Percentiles rank a stretch among this genome's conserved stretches.
These are phyloP conservation scores for Penicillium sp. DNA, from an alignment of 2,329 filamentous ascomycete genomes.

Conservation along the genomic window DNA sequence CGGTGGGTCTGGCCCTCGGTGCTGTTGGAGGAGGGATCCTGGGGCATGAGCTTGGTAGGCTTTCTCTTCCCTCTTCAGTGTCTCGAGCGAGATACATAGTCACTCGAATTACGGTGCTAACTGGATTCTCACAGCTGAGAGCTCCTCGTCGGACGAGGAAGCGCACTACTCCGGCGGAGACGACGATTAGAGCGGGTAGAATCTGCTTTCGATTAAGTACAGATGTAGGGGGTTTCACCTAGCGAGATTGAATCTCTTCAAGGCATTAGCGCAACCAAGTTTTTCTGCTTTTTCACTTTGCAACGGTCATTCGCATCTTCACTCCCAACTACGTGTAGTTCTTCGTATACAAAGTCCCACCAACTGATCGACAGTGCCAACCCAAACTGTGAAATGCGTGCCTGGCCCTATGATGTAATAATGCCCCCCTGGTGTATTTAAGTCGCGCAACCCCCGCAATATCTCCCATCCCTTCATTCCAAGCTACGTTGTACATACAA, in stretches of 20 bases:
- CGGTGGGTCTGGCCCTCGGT: slow-evolving; percentile 62
- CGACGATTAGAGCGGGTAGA: neutral
- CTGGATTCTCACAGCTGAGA: slow-evolving; percentile 10
- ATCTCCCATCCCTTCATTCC: neutral
- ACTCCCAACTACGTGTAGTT: neutral
- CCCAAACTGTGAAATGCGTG: neutral
- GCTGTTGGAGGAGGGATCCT: slow-evolving; percentile 63
- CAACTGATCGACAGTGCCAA: neutral
- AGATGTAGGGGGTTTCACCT: neutral
- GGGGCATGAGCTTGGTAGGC: slow-evolving; percentile 61
- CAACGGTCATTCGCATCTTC: neutral
- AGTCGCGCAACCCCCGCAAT: neutral
- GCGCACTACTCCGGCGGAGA: slow-evolving; percentile 9
- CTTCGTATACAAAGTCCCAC: neutral
- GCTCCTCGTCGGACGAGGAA: slow-evolving; percentile 13
- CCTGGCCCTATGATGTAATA: neutral
- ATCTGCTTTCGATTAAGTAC: neutral
- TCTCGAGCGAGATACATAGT: neutral
- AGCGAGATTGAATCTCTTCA: neutral
- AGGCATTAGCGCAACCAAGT: neutral
- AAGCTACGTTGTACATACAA: neutral
- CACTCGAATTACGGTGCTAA: neutral
- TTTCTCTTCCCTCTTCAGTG: neutral
- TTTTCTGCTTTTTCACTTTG: neutral
- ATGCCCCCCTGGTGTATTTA: neutral